Evolutionary conservation across 164 flowering plant genomes (phyloP).

Genomic region (Sextonia rubra): DNA sequence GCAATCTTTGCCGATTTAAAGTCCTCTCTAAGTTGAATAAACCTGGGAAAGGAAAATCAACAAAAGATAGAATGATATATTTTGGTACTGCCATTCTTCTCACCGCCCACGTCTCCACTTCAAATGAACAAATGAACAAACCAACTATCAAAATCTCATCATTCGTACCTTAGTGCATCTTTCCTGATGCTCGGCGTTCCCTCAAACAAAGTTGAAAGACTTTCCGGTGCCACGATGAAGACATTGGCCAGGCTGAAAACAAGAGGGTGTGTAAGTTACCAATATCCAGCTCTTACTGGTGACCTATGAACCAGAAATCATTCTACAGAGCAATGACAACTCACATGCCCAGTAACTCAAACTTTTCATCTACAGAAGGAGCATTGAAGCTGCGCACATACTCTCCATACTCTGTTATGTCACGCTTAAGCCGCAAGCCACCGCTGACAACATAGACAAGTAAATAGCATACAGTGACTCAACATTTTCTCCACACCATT

Average conservation of each 20-base stretch:
- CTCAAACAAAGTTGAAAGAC: slow-evolving; percentile 83
- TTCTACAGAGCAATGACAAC: slow-evolving; percentile 19
- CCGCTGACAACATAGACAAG: slow-evolving; percentile 46
- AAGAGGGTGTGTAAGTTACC: background rate
- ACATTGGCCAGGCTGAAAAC: slow-evolving; percentile 89
- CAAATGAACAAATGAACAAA: background rate
- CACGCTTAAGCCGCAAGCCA: slow-evolving; percentile 91
- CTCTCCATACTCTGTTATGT: slow-evolving; percentile 96
- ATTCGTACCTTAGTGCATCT: slow-evolving; percentile 82
- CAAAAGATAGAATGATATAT: background rate
- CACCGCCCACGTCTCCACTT: background rate
- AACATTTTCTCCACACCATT: background rate
- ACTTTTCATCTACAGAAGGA: slow-evolving; percentile 92
- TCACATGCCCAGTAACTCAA: slow-evolving; percentile 94
- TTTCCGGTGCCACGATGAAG: slow-evolving; percentile 97
- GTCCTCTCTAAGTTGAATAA: slow-evolving; percentile 17
- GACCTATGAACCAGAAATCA: background rate
- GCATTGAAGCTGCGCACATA: slow-evolving; percentile 93
- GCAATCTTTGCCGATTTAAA: slow-evolving; percentile 17
- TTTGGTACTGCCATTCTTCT: background rate
- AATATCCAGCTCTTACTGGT: background rate
- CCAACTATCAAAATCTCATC: too few species aligned
- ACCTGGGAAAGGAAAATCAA: slow-evolving; percentile 6
- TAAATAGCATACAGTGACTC: background rate
- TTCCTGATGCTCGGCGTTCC: slow-evolving; percentile 89